Base-by-base conservation (phyloP, 1,139 yeast genomes). In the Hyphopichia pseudoburtonii region DNA sequence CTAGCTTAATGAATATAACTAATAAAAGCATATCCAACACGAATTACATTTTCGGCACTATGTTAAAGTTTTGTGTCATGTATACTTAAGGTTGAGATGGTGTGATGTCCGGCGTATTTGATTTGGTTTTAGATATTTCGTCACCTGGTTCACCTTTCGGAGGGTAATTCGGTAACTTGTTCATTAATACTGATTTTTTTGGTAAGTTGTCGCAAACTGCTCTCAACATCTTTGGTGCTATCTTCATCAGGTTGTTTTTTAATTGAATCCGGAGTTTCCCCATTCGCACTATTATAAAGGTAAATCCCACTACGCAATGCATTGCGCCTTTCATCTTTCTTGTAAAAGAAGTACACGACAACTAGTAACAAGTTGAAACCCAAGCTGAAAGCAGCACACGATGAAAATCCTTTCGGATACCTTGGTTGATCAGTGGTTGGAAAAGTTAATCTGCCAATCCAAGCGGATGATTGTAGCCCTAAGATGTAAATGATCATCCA, bases 401-500 rank as follows among this genome's bases (percentile, higher is more conserved):
- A 25, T 16, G 68, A 55, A 51, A 61, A 78, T 38, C 84, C 84
- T 45, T 62, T 70, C 33, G 61, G 57, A 51, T 56, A 78, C 32
- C 74, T 52, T 18, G 84, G 85, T 2, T 75, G 68, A 24, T 76
- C 78, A 3, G 54, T 62, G 1, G 85, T 78, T 31, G 66, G 68
- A 68, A 45, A 52, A 10, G 32, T 38, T 12, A 75, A 51, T 17
- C 35, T 40, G 35, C 40, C 37, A 3, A 56, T 49, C 60, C 62
- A 56, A 11, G 64, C 63, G 28, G 54, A 54, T 5, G 60, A 49
- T 30, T 56, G 57, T 34, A 57, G 51, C 5, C 62, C 63, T 28
- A 58, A 31, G 30, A 56, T 51, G 43, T 57, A 58, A 41, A 57
- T 50, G 15, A 49, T 33, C 41, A 51, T 54, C 56, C 61, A 54